phyloP scores from a whole-genome alignment of 2,329 filamentous ascomycete species.

The Biscogniauxia mediterranea region DNA sequence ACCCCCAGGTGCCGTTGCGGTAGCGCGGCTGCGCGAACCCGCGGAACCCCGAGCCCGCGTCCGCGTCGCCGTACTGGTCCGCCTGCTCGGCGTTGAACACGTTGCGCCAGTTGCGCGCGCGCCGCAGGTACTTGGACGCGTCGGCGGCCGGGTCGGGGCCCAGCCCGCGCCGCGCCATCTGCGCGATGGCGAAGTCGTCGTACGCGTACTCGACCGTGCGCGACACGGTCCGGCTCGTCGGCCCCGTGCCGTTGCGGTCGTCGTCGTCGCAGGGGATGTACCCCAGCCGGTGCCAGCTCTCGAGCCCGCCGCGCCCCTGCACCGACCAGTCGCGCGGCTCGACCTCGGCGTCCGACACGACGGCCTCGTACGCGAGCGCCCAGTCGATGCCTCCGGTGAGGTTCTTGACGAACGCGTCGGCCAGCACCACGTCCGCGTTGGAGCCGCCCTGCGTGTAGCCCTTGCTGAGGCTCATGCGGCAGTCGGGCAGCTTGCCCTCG shows the following conservation, averaged over 20 bases:
- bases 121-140: constrained; percentile 57
- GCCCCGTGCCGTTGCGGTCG: constrained; percentile 61
- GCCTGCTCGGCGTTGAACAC: constrained; percentile 53
- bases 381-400: constrained; percentile 64
- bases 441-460: constrained; percentile 75
- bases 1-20: constrained; percentile 63
- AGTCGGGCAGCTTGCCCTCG: constrained; percentile 66
- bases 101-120: constrained; percentile 69
- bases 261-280: constrained; percentile 71
- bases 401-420: constrained; percentile 69
- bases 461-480: constrained; percentile 74
- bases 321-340: constrained; percentile 67
- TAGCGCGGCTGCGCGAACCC: constrained; percentile 71
- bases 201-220: constrained; percentile 80
- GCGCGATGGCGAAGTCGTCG: constrained; percentile 69
- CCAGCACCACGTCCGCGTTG: constrained; percentile 71
- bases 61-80: constrained; percentile 28
- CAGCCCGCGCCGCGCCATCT: constrained; percentile 56
- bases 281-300: constrained; percentile 66
- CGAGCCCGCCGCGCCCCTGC: constrained; percentile 68
- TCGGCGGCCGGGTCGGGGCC: constrained; percentile 51
- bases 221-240: constrained; percentile 66
- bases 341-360: constrained; percentile 68
- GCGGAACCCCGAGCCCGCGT: constrained; percentile 50
- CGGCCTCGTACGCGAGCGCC: constrained; percentile 68